Conservation (phyloP, 106 monocot genomes). For the Xerophyta viscosa region DNA sequence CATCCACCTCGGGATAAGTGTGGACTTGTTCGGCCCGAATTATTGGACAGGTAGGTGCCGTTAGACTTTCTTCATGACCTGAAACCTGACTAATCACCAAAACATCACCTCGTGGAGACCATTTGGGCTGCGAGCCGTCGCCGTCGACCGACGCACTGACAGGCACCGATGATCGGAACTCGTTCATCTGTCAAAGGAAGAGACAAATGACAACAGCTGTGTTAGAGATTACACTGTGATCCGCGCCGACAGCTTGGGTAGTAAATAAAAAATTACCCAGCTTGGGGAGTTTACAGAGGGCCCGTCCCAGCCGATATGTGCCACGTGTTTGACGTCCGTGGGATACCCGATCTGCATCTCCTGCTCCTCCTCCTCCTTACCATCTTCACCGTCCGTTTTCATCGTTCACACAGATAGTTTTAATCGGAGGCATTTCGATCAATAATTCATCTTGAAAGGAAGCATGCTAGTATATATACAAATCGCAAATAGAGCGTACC, state of each 20-base stretch:
- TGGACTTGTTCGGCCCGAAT: no score
- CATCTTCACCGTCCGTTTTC: background rate
- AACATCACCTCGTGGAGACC: background rate
- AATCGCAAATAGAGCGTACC: background rate
- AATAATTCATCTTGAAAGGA: no score
- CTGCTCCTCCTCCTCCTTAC: background rate
- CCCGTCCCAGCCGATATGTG: slow-evolving; percentile 11
- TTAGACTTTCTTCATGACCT: no score
- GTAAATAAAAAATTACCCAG: background rate
- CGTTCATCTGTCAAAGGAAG: slow-evolving; percentile 7
- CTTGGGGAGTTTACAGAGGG: slow-evolving; percentile 5
- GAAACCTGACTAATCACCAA: no score
- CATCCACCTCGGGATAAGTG: no score
- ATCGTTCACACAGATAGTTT: no score
- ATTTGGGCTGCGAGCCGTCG: background rate
- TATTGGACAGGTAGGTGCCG: no score
- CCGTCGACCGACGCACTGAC: background rate
- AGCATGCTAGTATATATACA: no score
- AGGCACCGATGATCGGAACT: slow-evolving; percentile 8
- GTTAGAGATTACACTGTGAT: no score
- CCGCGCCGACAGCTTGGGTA: no score
- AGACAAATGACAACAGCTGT: background rate
- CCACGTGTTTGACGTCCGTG: slow-evolving; percentile 11
- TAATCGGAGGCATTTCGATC: no score
- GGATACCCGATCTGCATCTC: slow-evolving; percentile 13